A percentile compares a stretch with the other conserved stretches of the same genome.
Evolutionary conservation across 495 filamentous ascomycete genomes (phyloP).

Genomic region (Letharia lupina): DNA sequence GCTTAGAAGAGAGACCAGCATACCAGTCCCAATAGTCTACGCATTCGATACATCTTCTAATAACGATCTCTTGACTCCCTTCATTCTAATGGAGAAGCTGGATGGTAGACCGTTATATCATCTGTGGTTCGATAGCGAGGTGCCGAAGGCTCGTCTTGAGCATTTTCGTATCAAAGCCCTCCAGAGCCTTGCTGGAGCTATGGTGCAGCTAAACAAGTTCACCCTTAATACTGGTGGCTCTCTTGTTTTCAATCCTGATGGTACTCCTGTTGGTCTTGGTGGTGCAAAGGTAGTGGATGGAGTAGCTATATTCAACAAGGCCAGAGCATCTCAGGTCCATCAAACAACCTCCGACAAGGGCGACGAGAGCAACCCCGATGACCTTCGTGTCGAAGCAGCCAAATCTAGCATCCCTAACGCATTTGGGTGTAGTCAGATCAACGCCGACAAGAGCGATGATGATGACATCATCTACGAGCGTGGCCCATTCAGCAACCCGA

Average conservation of each 20-base stretch:
- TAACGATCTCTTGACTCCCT: slow-evolving; percentile 12
- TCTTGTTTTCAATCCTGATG: slow-evolving; percentile 2
- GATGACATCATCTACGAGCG: background rate
- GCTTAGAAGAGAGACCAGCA: slow-evolving; percentile 23
- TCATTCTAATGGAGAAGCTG: slow-evolving; percentile 18
- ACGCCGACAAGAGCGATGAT: background rate
- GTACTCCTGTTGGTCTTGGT: background rate
- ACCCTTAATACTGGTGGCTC: slow-evolving; percentile 9
- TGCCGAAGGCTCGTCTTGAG: slow-evolving; percentile 8
- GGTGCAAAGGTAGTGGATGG: background rate
- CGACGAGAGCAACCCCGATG: background rate
- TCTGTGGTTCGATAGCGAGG: slow-evolving; percentile 24
- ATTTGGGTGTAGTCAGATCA: background rate
- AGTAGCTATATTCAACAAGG: background rate
- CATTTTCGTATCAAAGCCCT: slow-evolving; percentile 8
- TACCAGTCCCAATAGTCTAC: slow-evolving; percentile 30
- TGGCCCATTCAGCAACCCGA: background rate
- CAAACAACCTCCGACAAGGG: background rate
- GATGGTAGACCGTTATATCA: slow-evolving; percentile 26
- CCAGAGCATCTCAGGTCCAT: background rate
- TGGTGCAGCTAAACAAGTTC: slow-evolving; percentile 12
- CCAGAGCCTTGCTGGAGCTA: slow-evolving; percentile 8
- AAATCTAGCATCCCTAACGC: background rate
- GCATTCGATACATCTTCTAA: slow-evolving; percentile 18
- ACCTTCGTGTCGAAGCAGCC: background rate